Base-by-base conservation (phyloP, 768 basidiomycete genomes). In the Candolleomyces eurysporus region DNA sequence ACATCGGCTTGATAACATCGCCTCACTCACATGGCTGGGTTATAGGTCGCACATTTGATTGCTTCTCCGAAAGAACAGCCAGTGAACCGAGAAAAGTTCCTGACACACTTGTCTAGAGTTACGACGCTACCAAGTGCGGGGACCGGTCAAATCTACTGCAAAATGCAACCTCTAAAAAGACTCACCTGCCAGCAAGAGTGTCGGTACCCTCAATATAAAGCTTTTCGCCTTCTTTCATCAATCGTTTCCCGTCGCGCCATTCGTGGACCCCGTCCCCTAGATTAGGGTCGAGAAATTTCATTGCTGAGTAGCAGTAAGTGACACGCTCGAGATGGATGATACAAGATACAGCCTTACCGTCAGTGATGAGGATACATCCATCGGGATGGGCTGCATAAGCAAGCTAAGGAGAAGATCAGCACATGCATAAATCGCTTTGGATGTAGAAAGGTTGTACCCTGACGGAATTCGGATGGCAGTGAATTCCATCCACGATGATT, bases 381-480 rank as follows among this genome's bases (percentile, higher is more conserved):
- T 94, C 90, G 9, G 90, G 89, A 67, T 88, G 87, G 0, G 89
- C 84, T 39, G 88, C 84, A 72, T 95, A 94, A 1, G 94, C 94
- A 62, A 94, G 74, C 91, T 93, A 68, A 43, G 43, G 52, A 65
- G 54, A 22, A 43, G 10, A n/a, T 40, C 30, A 50, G n/a, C 48
- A 53, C 22, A 48, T 57, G 49, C 50, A 40, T 17, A 13, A 10
- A 39, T 42, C 7, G 11, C 43, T 16, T 5, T 51, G 21, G 45
- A 30, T 54, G 46, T 19, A 62, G 45, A 43, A 65, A 39, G 57
- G 19, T 77, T 87, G 59, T 72, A 94, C 90, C 67, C 91, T 80
- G 60, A 96, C 91, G 48, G 92, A 92, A 71, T 94, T 92, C 16
- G 94, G 94, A 72, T 96, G 94, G 13, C 87, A 91, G 69, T 96